Base-by-base conservation (phyloP, 306 rosid species). In the Acacia confusa region DNA sequence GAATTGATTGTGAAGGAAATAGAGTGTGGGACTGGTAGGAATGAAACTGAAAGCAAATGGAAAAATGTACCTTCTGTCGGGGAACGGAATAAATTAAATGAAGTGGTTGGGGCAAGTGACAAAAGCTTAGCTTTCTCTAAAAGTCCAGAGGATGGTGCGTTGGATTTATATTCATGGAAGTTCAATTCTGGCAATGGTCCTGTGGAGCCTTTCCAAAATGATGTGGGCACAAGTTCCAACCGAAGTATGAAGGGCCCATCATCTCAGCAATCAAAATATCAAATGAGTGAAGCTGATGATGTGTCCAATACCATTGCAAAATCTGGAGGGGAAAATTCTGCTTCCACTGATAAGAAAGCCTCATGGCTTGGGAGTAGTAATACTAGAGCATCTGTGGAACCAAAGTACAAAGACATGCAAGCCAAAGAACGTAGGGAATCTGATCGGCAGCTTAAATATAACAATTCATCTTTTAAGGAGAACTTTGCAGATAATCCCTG, bases 1-100 rank as follows among this genome's bases (percentile, higher is more conserved):
- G 97, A 92, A 72, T 87, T 90, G 55, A 88, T 90, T 81, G 94
- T 92, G 87, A 90, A 92, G 75, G 97, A 92, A 85, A 92, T 92
- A 74, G 92, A 92, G 80, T 90, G 88, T 77, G 94, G 94, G 74
- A 81, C 89, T 55, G 90, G 87, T 77, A 84, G 90, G 66, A 84
- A 84, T 83, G 89, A 82, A 67, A 73, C 87, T 72, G 92, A 82
- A 68, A 77, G 78, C 78, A 92, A 92, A 81, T 88, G 92, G 91
- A 87, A 87, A 81, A 85, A 69, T 84, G 78, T 89, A 36, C 75
- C 86, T 81, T 77, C 85, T 75, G 55, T 69, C 66, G 91, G 85
- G 78, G 93, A 85, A 64, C 38, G 82, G 81, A 89, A 70, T 79
- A 89, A 86, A 75, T 61, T 78, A 25, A 81, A 84, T 79, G 91